Base-by-base conservation (phyloP, 2,329 filamentous ascomycete species). In the Verticillium tricorpus region DNA sequence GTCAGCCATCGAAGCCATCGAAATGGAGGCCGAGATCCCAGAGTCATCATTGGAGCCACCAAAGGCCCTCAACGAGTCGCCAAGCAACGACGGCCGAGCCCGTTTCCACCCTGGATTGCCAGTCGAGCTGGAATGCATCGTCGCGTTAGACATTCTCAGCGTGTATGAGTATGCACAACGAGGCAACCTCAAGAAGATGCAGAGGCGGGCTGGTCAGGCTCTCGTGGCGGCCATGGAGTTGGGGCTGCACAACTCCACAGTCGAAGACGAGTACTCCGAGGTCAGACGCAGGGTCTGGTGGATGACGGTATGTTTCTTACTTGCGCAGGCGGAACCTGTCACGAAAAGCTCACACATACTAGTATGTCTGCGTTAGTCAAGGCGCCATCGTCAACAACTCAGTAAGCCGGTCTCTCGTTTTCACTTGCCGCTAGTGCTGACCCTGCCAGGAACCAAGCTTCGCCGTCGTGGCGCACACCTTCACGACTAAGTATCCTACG, bases 111-210 rank as follows among this genome's bases (percentile, higher is more conserved):
- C 77, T 0, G 67, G 70, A 2, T 72, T 80, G 5, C 80, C 80
- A 3, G 61, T 78, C 1, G 78, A 82, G 62, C 69, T 81, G 5
- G 81, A 84, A 66, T 75, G 74, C 67, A 76, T 82, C 40, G 72
- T 83, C 34, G 79, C 81, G 2, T 70, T 83, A 37, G 71, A 80
- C 57, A 66, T 84, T 14, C 69, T 84, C 2, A 81, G 79, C 65
- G 74, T 81, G 5, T 84, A 83, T 66, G 81, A 84, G 68, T 84
- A 84, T 69, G 77, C 79, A 1, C 81, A 84, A 63, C 74, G 81
- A 6, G 81, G 81, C 1, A 84, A 84, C 65, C 69, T 83, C 64
- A 78, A 79, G 63, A 83, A 82, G 68, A 82, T 83, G 80, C 73
- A 77, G 60, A 77, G 74, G 61, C 74, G 81, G 59, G 77, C 80